Conservation (phyloP, 768 basidiomycete species). For the Leccinum subtestaceum region DNA sequence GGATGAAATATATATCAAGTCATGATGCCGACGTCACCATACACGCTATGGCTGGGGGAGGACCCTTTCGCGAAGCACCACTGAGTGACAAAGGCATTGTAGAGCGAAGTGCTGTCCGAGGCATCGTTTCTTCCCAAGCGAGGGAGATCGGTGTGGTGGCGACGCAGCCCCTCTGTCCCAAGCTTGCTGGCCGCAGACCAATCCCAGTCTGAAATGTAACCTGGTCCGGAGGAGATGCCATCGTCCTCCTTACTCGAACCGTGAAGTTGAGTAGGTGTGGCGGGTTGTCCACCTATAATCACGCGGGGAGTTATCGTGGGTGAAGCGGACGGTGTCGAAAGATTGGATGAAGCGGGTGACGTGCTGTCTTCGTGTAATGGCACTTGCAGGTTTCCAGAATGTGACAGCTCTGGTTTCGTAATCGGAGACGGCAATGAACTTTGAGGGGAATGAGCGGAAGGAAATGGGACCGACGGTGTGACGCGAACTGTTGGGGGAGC, state of each 20-base stretch:
- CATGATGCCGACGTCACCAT: slow-evolving; percentile 18
- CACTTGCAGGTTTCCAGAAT: neutral
- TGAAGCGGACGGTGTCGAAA: slow-evolving; percentile 25
- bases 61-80: slow-evolving; percentile 65
- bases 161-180: neutral
- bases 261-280: slow-evolving; percentile 6
- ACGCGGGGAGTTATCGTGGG: slow-evolving; percentile 21
- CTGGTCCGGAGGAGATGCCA: neutral
- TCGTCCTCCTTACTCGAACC: neutral
- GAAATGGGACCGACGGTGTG: slow-evolving; percentile 1
- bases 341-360: slow-evolving; percentile 28
- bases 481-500: slow-evolving; percentile 24
- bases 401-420: neutral
- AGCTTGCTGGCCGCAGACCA: slow-evolving; percentile 16
- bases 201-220: slow-evolving; percentile 21
- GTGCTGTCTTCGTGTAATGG: slow-evolving; percentile 14
- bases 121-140: slow-evolving; percentile 12
- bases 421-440: neutral
- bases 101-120: slow-evolving; percentile 35
- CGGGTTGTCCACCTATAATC: slow-evolving; percentile 28
- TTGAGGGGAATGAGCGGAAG: neutral
- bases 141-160: slow-evolving; percentile 2
- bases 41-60: slow-evolving; percentile 23
- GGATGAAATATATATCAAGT: slow-evolving; percentile 5
- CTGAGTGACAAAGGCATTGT: slow-evolving; percentile 60